These are phyloP conservation scores for Endoconidiophora laricicola DNA, from an alignment of 2,329 filamentous ascomycete species.

Conservation along the genomic window DNA sequence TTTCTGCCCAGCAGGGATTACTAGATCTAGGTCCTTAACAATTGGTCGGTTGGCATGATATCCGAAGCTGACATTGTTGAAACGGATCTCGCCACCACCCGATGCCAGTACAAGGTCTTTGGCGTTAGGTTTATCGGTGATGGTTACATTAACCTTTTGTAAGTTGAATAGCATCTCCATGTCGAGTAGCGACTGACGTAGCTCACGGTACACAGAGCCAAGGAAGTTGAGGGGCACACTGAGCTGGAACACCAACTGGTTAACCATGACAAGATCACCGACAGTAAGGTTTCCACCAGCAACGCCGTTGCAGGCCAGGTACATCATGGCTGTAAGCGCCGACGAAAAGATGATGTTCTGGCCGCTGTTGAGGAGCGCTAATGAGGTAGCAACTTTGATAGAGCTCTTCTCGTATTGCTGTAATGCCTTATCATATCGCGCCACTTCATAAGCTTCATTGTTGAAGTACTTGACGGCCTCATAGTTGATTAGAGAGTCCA, in stretches of 20 bases:
- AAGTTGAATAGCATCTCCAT: conserved; percentile 98
- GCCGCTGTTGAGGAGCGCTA: conserved; percentile 82
- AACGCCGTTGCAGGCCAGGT: conserved; percentile 80
- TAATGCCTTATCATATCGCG: conserved; percentile 75
- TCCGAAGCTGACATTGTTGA: conserved; percentile 89
- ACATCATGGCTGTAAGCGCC: conserved; percentile 95
- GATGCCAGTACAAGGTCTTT: conserved; percentile 52
- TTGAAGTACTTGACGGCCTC: conserved; percentile 99
- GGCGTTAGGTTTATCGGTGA: conserved; percentile 62
- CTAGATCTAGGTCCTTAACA: conserved; percentile 65
- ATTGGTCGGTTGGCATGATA: conserved; percentile 81
- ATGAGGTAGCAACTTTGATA: conserved; percentile 89
- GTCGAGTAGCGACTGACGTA: conserved; percentile 84
- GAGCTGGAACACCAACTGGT: conserved; percentile 95
- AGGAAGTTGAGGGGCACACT: conserved; percentile 95
- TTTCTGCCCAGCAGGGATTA: conserved; percentile 89
- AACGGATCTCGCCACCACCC: conserved; percentile 69
- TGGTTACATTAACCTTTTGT: conserved; percentile 84
- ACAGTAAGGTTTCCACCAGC: conserved; percentile 69
- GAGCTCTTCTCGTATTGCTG: conserved; percentile 80
- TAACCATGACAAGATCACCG: conserved; percentile 95
- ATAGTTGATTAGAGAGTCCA: conserved; percentile 96
- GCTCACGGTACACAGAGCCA: conserved; percentile 91
- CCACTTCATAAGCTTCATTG: conserved; percentile 89
- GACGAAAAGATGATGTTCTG: conserved; percentile 96